Evolutionary conservation across 2,329 filamentous ascomycete species (phyloP), one percentile per base, ranked within the genome.

Genomic region (Shiraia bambusicola): DNA sequence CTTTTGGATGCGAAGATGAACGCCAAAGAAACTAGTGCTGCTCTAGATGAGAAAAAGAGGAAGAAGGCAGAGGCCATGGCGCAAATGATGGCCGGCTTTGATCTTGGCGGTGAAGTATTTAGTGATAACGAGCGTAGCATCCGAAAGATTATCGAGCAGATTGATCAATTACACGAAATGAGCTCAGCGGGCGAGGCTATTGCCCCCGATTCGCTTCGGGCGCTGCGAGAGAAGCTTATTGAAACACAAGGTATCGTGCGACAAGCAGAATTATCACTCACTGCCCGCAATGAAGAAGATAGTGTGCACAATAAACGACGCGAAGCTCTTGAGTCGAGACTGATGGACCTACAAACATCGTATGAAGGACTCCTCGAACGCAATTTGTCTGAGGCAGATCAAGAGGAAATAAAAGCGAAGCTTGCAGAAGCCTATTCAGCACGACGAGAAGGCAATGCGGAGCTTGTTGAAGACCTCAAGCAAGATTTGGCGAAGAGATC

Each of bases 11-110:
- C 93, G 33, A 92, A 92, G 75, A 96, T 97, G 87, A 93, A 84
- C 56, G 90, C 92, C 42, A 95, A 93, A 74, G 93, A 97, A 72
- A 92, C 87, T 1, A 90, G 82, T 31, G 90, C 90, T 7, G 86
- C 89, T 12, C 75, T 94, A 14, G 92, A 97, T 58, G 93, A 97
- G 72, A 98, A 98, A 78, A 94, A 97, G 72, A 92, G 90, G 77
- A 91, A 90, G 75, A 98, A 98, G 79, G 89, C 91, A 1, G 93
- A 98, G 74, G 93, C 94, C 72, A 98, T 98, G 93, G 93, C 93
- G 30, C 88, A 96, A 79, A 98, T 98, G 93, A 96, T 98, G 92
- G 93, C 93, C 45, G 90, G 92, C 3, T 97, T 98, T 60, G 92
- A 98, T 62, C 81, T 98, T 25, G 92, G 90, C 31, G 86, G 87